Base-by-base conservation (phyloP, 257 asterid species). In the Orobanche coerulescens region DNA sequence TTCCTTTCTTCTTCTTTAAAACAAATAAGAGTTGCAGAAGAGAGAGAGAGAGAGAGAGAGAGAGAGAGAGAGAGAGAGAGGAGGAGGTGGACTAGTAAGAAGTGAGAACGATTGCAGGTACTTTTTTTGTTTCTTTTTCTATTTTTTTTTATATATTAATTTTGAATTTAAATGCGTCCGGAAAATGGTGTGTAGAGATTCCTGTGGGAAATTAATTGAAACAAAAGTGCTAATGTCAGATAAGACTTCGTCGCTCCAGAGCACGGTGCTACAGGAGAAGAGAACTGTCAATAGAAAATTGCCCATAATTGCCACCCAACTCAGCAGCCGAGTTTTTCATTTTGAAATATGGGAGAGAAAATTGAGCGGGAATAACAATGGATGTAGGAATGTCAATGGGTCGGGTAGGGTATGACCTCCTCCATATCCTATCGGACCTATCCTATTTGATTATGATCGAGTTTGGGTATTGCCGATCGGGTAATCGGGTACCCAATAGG, bases 291-390 rank as follows among this genome's bases (percentile, higher is more conserved):
- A 43, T 14, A 15, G 49, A 4, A n/a, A 43, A 43, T 14, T 43
- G 2, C 48, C 11, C 49, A 0, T 39, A 14, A 43, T 43, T 43
- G 5, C 31, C 31, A 5, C 31, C 5, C 31, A 26, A 26, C 2
- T 42, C 23, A 46, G 22, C 22, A n/a, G 16, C 3, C 65, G 51
- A 64, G 10, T 23, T 50, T 66, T 62, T 31, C 31, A 34, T 53
- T 62, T 78, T 74, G 61, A 75, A 85, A 68, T 9, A 54, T 44
- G 53, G 33, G 63, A n/a, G 16, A 19, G 36, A 31, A 70, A 56
- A 77, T 34, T 26, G 79, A 76, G 90, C 87, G 87, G 87, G 94
- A 78, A 74, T 76, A 62, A 82, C 82, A 48, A 79, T 62, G 79
- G 55, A n/a, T n/a, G n/a, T n/a, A n/a, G n/a, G n/a, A n/a, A n/a